Evolutionary conservation across 139 green algal genomes (phyloP), one percentile per base, ranked within the genome.

Genomic region (Chlamydomonas sp.): DNA sequence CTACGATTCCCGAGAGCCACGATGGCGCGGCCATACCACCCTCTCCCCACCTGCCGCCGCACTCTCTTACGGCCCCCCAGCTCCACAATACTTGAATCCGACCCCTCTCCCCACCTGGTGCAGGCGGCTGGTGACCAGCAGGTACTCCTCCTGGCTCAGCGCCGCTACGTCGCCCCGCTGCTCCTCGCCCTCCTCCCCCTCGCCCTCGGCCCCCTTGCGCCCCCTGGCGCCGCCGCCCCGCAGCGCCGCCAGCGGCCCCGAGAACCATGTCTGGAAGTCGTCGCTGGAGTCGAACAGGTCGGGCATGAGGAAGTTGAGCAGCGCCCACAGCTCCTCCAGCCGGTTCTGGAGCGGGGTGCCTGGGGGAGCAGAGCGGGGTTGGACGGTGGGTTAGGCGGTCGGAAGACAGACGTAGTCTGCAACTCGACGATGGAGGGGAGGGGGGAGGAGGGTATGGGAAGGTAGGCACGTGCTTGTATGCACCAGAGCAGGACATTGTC

Each of bases 271-370:
- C 3, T 78, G 74, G 73, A 92, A 99, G 77, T 97, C 94, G 0
- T 95, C 93, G 31, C 69, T 86, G n/a, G 82, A 93, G 89, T 91
- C 89, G 92, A 99, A 99, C 1, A 98, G 85, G 8, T 84, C 72
- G 8, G 97, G 97, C 93, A 99, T 93, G 60, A 99, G 85, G 91
- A 99, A 98, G 84, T 99, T 98, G 76, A 99, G 94, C 90, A 99
- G 92, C 58, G 89, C 82, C 97, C 97, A 99, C 63, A 99, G 96
- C 94, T 99, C 97, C 14, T 98, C 96, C 83, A 99, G 91, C 82
- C 98, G 68, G 85, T 92, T 92, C 81, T 92, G 89, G 9, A 92
- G 77, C 18, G 89, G 89, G 3, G 89, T 92, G 63, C 89, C 89
- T 92, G 89, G 18, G 9, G 49, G 14, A 63, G 67, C 59, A 67